Evolutionary conservation across 129 eudicot genomes (phyloP).

Genomic region (Ambrosia trifida): DNA sequence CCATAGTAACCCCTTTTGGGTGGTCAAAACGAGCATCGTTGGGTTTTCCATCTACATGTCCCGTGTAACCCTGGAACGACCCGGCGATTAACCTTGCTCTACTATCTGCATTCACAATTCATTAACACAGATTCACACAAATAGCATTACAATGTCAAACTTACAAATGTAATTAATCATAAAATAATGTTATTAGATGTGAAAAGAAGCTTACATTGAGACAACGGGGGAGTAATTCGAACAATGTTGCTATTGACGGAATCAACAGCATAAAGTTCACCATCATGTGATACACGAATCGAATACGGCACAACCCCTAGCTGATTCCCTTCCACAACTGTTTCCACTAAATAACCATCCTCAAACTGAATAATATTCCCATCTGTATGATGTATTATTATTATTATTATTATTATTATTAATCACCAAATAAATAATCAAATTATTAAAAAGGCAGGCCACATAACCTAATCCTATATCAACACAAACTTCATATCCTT

Average conservation of each 20-base stretch:
- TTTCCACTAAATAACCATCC: conserved; percentile 90
- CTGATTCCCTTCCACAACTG: conserved; percentile 88
- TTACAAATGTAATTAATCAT: too few species aligned
- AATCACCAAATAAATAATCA: conserved; percentile 19
- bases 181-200: too few species aligned
- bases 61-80: conserved; percentile 92
- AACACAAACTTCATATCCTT: conserved; percentile 4
- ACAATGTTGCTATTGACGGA: conserved; percentile 86
- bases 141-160: not conserved
- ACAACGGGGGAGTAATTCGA: conserved; percentile 82
- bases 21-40: conserved; percentile 93
- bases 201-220: conserved; percentile 94
- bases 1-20: conserved; percentile 94
- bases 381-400: conserved; percentile 52
- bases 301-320: conserved; percentile 85
- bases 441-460: conserved; percentile 5
- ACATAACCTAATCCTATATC: not conserved
- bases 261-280: conserved; percentile 93
- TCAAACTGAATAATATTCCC: conserved; percentile 85
- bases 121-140: too few species aligned
- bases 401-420: too few species aligned
- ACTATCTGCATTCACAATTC: conserved; percentile 60
- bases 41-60: conserved; percentile 97
- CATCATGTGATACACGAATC: conserved; percentile 81
- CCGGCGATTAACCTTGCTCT: conserved; percentile 96